Conservation (phyloP, 306 rosid species). For the Vicia sativa region DNA sequence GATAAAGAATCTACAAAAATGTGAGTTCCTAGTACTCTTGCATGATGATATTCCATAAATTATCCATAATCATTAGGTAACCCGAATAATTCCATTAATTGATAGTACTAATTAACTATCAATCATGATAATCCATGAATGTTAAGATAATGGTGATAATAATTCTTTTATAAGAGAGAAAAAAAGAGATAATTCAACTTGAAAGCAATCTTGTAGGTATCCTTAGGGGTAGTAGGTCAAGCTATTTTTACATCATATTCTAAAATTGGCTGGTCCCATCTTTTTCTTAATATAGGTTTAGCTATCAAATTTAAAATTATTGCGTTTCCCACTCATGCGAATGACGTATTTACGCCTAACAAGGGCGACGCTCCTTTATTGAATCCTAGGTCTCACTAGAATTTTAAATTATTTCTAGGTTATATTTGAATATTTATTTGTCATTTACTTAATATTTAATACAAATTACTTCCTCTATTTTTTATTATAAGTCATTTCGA, state of each 20-base stretch:
- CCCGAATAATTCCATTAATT: not conserved
- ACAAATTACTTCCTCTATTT: no score
- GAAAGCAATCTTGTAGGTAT: not conserved
- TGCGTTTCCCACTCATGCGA: not conserved
- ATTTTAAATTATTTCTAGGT: not conserved
- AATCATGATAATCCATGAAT: not conserved
- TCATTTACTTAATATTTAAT: no score
- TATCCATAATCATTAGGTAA: no score
- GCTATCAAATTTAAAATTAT: not conserved
- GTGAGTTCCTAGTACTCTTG: no score
- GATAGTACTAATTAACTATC: not conserved
- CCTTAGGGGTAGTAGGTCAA: constrained; percentile 7
- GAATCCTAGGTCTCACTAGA: not conserved
- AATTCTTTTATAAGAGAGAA: no score
- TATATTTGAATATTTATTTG: not conserved
- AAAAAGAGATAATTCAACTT: not conserved
- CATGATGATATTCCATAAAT: no score
- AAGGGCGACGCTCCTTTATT: not conserved
- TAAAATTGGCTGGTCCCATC: not conserved
- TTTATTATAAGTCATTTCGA: no score
- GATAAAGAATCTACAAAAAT: no score
- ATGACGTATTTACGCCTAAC: constrained; percentile 18
- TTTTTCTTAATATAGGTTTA: not conserved
- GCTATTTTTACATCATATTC: not conserved
- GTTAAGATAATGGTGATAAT: not conserved